Evolutionary conservation across 306 rosid species (phyloP), one percentile per base, ranked within the genome.

Genomic region (Inga oerstediana): DNA sequence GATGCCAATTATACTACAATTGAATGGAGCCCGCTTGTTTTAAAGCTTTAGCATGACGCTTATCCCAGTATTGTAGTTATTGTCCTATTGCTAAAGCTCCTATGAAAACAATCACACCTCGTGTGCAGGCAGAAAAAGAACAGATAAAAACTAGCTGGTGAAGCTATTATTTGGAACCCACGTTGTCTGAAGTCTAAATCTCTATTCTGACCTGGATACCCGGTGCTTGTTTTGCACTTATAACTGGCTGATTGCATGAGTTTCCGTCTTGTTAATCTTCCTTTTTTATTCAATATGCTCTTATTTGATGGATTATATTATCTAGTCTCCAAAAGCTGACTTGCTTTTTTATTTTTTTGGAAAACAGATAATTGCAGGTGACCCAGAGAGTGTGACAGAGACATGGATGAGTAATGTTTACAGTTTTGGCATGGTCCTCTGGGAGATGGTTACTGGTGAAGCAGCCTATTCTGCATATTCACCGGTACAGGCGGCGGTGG

Each of bases 361-460:
- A 34, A 46, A 80, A 62, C 91, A 96, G 98, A 94, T 94, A 84
- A 96, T 96, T 70, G 99, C 99, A 17, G 95, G 99, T 69, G 99
- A 96, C 79, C 98, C 99, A 1, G 98, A 96, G 89, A 87, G 90
- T 78, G 99, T 94, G 34, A 85, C 86, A 8, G 98, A 94, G 94
- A 90, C 98, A 54, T 92, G 97, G 91, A 92, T 90, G 98, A 94
- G 99, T 72, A 96, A 96, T 13, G 97, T 90, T 76, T 96, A 96
- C 72, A 96, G 99, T 82, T 96, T 87, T 24, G 99, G 99, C 65
- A 96, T 96, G 99, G 83, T 96, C 44, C 85, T 96, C 44, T 96
- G 99, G 99, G 99, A 96, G 83, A 92, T 96, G 95, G 94, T 96
- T 78, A 85, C 93, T 3, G 95, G 99, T n/a, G 99, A 96, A 77